A percentile compares a stretch with the other conserved stretches of the same genome.
These are phyloP conservation scores for Avicennia marina DNA, from an alignment of 257 asterid genomes.

Conservation along the genomic window DNA sequence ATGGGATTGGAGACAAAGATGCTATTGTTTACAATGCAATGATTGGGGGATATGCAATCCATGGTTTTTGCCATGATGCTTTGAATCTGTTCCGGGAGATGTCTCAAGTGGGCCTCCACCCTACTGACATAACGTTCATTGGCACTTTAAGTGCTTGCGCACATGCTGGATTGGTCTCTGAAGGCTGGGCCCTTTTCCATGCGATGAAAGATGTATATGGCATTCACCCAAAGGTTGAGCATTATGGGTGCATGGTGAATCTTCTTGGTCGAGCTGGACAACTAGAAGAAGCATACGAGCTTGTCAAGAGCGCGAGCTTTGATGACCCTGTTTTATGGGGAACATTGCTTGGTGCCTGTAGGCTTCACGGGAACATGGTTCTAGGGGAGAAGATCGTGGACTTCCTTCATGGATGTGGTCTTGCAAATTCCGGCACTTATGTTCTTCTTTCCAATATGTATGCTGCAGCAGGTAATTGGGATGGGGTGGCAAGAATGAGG, in stretches of 20 bases:
- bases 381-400: constrained; percentile 38
- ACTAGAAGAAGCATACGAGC: constrained; percentile 39
- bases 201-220: constrained; percentile 30
- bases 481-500: constrained; percentile 42
- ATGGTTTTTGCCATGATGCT: constrained; percentile 43
- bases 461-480: constrained; percentile 46
- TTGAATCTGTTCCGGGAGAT: constrained; percentile 33
- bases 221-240: constrained; percentile 45
- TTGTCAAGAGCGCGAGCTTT: constrained; percentile 23
- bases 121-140: constrained; percentile 47
- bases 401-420: constrained; percentile 21
- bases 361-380: constrained; percentile 36
- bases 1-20: constrained; percentile 39
- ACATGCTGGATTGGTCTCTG: constrained; percentile 44
- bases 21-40: constrained; percentile 40
- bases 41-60: constrained; percentile 43
- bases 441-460: constrained; percentile 49
- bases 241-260: constrained; percentile 58
- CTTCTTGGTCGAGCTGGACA: constrained; percentile 53
- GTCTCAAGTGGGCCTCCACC: constrained; percentile 25
- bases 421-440: constrained; percentile 43
- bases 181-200: constrained; percentile 36
- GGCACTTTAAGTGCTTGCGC: constrained; percentile 49
- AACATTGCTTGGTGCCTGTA: constrained; percentile 44
- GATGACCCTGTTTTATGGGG: constrained; percentile 43